Conservation (phyloP, 352 stramenopile genomes). For the Globisporangium takayamanum region DNA sequence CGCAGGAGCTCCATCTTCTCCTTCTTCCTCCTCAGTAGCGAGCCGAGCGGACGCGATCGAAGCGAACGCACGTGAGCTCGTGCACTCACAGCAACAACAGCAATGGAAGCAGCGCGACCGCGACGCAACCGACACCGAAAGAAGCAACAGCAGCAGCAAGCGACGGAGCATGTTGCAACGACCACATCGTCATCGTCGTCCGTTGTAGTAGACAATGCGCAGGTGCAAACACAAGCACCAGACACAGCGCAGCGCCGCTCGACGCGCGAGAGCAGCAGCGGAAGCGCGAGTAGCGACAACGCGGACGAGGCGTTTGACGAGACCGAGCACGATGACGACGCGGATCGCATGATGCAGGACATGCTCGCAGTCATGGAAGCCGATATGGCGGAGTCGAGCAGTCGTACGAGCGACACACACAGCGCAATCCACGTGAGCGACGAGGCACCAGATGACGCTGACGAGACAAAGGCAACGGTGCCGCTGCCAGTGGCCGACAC, state of each 20-base stretch:
- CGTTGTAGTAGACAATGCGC: background rate
- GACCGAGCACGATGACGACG: constrained; percentile 3
- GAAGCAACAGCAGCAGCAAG: background rate
- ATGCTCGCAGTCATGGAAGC: constrained; percentile 14
- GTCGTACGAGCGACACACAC: background rate
- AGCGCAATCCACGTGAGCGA: background rate
- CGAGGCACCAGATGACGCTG: background rate
- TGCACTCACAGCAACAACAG: no score
- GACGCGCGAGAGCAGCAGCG: background rate
- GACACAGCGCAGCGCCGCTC: background rate
- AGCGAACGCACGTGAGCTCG: no score
- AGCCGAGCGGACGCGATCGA: no score
- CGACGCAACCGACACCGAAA: no score
- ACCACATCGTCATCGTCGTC: background rate
- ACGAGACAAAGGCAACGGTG: constrained; percentile 3
- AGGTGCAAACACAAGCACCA: background rate
- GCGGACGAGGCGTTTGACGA: constrained; percentile 3
- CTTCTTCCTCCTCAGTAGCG: no score
- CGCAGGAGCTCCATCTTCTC: no score
- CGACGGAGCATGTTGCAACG: no score
- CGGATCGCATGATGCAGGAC: constrained; percentile 4
- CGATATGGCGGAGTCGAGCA: constrained; percentile 7
- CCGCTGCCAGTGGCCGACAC: constrained; percentile 14
- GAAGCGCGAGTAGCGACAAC: constrained; percentile 5
- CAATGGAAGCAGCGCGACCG: no score